These are phyloP conservation scores for Paralagenidium karlingii DNA, from an alignment of 352 stramenopile species.

Conservation along the genomic window DNA sequence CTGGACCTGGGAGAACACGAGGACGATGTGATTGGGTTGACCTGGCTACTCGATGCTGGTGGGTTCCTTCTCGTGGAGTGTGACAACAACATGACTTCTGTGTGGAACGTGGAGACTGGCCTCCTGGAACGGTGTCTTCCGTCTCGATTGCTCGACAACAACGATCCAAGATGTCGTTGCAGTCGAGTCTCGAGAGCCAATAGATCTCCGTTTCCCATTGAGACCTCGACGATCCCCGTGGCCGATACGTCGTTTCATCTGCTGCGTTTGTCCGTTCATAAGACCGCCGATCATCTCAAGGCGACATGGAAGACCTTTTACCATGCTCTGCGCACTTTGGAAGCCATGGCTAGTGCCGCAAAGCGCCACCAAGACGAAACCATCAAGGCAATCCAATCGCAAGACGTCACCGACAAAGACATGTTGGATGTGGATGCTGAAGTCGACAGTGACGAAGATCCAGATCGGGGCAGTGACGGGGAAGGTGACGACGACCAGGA, in stretches of 20 bases:
- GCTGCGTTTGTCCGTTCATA: constrained; percentile 48
- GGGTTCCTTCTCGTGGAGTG: constrained; percentile 54
- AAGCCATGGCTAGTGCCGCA: no score
- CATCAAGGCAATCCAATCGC: no score
- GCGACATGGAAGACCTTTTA: constrained; percentile 56
- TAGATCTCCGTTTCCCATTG: no score
- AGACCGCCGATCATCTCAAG: constrained; percentile 56
- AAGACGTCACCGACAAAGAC: no score
- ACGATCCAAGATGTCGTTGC: neutral
- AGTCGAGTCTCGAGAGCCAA: no score
- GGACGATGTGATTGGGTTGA: constrained; percentile 27
- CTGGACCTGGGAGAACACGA: constrained; percentile 50
- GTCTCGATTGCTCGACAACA: constrained; percentile 2
- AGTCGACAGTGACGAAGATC: no score
- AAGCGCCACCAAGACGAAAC: no score
- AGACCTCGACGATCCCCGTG: no score
- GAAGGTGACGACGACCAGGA: no score
- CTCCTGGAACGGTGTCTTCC: constrained; percentile 57
- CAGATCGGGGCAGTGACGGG: no score
- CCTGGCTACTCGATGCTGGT: constrained; percentile 52
- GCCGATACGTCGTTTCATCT: constrained; percentile 41
- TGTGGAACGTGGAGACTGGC: constrained; percentile 69
- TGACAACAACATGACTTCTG: constrained; percentile 58
- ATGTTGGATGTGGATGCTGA: no score
- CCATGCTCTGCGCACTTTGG: constrained; percentile 11